phyloP scores from a whole-genome alignment of 176 grass and related monocot species.

The Oryza brachyantha region DNA sequence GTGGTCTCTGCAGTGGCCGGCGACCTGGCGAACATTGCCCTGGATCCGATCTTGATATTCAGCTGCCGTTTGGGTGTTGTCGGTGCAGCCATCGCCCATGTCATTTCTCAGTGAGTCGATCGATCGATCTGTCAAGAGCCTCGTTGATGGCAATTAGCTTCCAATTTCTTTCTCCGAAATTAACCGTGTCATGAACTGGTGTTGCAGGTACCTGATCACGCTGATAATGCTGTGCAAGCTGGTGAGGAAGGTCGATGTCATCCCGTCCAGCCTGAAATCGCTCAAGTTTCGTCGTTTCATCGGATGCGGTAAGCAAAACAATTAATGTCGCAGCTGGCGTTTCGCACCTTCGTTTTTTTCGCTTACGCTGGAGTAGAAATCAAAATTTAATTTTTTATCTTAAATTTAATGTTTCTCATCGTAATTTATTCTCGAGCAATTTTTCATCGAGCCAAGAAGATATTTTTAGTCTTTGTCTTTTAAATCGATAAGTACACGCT shows the following conservation, averaged over 20 bases:
- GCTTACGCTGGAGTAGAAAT: too few species aligned
- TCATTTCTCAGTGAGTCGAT: constrained; percentile 80
- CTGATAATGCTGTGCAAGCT: constrained; percentile 71
- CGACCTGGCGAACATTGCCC: constrained; percentile 73
- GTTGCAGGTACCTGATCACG: constrained; percentile 81
- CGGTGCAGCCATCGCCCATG: constrained; percentile 91
- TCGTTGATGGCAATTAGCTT: too few species aligned
- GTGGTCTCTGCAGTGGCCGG: constrained; percentile 54
- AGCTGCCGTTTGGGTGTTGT: constrained; percentile 74
- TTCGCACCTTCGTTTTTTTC: too few species aligned
- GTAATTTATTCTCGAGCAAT: too few species aligned
- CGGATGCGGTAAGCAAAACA: constrained; percentile 70
- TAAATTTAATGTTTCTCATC: too few species aligned
- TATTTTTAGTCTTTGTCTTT: too few species aligned
- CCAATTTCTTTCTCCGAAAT: too few species aligned
- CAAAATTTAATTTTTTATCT: too few species aligned
- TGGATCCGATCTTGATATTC: constrained; percentile 97
- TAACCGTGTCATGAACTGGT: background rate
- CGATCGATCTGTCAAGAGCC: too few species aligned
- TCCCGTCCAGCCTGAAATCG: constrained; percentile 76
- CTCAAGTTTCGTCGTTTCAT: constrained; percentile 92
- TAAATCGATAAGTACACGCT: too few species aligned
- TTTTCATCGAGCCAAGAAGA: too few species aligned
- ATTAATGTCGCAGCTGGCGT: too few species aligned
- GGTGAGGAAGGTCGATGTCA: constrained; percentile 63